Evolutionary conservation across 2,329 filamentous ascomycete species (phyloP).

Genomic region (Sporothrix luriei): DNA sequence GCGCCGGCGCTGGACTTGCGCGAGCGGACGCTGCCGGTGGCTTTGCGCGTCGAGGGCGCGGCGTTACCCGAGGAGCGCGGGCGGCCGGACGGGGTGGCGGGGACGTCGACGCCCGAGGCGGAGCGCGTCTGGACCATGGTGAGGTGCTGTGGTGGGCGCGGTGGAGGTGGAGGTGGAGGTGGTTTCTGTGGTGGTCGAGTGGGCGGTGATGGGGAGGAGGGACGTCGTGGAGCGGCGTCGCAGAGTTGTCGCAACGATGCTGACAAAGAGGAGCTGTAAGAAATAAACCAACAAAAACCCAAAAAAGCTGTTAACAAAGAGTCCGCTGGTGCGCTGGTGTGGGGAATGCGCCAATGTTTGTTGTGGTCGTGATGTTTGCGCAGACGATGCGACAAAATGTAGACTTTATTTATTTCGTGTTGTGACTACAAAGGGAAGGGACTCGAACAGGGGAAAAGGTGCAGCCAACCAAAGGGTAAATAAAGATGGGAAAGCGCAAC

Average conservation of each 20-base stretch:
- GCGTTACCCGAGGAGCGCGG: slow-evolving; percentile 30
- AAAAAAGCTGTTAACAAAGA: not conserved
- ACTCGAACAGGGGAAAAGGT: not conserved
- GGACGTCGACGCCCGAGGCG: slow-evolving; percentile 36
- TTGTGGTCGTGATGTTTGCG: not conserved
- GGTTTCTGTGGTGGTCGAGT: not conserved
- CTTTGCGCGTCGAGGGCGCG: slow-evolving; percentile 28
- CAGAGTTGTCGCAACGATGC: slow-evolving; percentile 6
- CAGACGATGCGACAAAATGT: not conserved
- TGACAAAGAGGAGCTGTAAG: not conserved
- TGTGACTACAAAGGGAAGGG: not conserved
- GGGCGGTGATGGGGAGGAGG: not conserved
- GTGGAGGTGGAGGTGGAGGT: not conserved
- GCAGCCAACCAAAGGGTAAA: slow-evolving; percentile 15
- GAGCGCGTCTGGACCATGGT: slow-evolving; percentile 38
- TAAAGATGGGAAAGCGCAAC: not conserved
- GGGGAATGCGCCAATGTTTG: slow-evolving; percentile 12
- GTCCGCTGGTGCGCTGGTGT: no score
- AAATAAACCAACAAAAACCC: not conserved
- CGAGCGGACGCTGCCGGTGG: slow-evolving; percentile 24
- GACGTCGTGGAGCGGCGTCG: not conserved
- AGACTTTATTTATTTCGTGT: not conserved
- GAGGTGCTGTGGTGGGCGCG: not conserved
- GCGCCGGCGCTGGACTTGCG: slow-evolving; percentile 14
- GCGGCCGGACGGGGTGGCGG: slow-evolving; percentile 32